These are phyloP conservation scores for Pseudogymnoascus sp. DNA, from an alignment of 2,329 filamentous ascomycete genomes.

Conservation along the genomic window DNA sequence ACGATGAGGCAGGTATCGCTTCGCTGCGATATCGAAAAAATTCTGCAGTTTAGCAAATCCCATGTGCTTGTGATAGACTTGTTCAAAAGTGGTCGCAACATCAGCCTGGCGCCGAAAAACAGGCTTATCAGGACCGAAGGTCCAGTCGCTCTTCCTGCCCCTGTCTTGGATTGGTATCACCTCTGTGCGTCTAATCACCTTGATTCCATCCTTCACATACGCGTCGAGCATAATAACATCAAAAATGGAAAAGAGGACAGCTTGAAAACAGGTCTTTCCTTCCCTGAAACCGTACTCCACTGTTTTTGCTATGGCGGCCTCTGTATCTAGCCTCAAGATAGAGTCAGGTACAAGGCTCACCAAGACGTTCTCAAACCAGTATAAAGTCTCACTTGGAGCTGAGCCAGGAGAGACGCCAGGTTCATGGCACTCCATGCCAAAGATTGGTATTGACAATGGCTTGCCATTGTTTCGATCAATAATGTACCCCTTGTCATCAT, in stretches of 20 bases:
- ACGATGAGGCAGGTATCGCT: not conserved
- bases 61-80: not conserved
- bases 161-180: not conserved
- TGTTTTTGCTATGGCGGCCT: not conserved
- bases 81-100: not conserved
- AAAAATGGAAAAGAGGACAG: not conserved
- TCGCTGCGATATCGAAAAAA: not conserved
- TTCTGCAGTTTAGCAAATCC: not conserved
- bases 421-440: not conserved
- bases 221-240: not conserved
- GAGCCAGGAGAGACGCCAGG: not conserved
- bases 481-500: not conserved
- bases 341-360: conserved; percentile 4
- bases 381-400: not conserved
- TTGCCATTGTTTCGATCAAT: not conserved
- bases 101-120: not conserved
- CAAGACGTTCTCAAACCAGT: not conserved
- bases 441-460: not conserved
- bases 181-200: not conserved
- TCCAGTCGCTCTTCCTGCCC: not conserved
- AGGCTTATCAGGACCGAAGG: not conserved
- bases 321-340: not conserved
- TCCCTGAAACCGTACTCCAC: not conserved
- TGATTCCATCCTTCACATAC: not conserved
- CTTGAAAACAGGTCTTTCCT: not conserved